These are phyloP conservation scores for Carpinus fangiana DNA, from an alignment of 306 rosid species.

Conservation along the genomic window DNA sequence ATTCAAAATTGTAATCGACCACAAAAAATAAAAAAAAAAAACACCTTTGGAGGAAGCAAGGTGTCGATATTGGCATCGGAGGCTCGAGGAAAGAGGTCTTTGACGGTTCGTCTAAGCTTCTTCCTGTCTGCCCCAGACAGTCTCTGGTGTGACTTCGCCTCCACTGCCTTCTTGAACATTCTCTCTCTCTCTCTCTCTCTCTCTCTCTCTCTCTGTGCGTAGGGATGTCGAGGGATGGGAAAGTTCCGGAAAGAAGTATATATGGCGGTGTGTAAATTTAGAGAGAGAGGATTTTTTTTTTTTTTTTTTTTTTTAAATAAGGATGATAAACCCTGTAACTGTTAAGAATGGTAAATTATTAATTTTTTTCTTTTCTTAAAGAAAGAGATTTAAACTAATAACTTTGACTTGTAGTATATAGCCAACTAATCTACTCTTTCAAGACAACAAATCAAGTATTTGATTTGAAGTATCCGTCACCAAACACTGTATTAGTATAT, in stretches of 20 bases:
- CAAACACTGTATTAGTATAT: too few species aligned
- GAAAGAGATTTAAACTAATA: too few species aligned
- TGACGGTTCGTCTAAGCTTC: conserved; percentile 68
- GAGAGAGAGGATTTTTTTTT: too few species aligned
- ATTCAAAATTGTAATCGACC: neutral
- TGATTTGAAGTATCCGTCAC: too few species aligned
- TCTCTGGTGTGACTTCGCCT: conserved; percentile 81
- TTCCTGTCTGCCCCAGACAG: conserved; percentile 89
- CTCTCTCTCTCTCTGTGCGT: neutral
- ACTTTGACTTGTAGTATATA: too few species aligned
- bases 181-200: neutral
- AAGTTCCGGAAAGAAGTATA: neutral
- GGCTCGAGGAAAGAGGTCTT: conserved; percentile 58
- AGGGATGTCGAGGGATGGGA: neutral
- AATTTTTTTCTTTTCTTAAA: too few species aligned
- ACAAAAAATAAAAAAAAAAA: neutral
- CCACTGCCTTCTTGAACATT: conserved; percentile 94
- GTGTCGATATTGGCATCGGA: conserved; percentile 75
- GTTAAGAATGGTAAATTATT: too few species aligned
- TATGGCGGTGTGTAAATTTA: neutral
- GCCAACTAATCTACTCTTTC: too few species aligned
- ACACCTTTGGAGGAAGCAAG: conserved; percentile 90
- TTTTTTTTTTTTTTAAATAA: too few species aligned
- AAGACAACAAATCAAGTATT: too few species aligned
- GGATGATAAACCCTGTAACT: too few species aligned